Conservation (phyloP, 176 grass and related monocot species). For the Cenchrus americanus region DNA sequence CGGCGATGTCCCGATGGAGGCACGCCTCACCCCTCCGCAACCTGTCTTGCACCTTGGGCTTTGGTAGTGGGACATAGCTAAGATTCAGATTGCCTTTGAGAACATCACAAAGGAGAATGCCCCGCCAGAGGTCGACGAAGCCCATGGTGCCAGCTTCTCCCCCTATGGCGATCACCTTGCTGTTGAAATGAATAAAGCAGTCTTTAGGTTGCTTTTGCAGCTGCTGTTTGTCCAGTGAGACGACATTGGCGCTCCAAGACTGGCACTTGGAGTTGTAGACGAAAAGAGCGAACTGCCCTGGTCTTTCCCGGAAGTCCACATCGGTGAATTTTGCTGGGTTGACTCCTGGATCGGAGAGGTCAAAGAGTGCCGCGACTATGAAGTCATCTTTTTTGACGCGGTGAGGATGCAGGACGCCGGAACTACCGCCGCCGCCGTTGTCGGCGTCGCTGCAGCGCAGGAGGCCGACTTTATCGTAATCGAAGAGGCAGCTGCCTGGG, state of each 20-base stretch:
- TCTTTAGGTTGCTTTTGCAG: background rate
- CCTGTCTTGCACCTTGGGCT: background rate
- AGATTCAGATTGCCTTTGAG: background rate
- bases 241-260: background rate
- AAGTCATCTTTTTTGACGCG: background rate
- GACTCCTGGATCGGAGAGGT: background rate
- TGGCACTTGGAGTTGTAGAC: background rate
- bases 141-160: constrained; percentile 28
- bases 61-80: background rate
- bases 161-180: constrained; percentile 14
- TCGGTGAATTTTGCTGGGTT: background rate
- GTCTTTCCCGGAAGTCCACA: background rate
- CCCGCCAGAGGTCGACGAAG: constrained; percentile 6
- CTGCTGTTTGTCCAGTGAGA: background rate
- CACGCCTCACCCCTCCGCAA: background rate
- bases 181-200: background rate
- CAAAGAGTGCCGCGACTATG: background rate
- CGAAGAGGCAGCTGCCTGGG: background rate
- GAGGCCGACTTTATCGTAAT: background rate
- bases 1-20: background rate
- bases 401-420: background rate
- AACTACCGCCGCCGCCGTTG: background rate
- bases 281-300: background rate
- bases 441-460: background rate
- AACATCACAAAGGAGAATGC: constrained; percentile 6